A percentile compares a stretch with the other conserved stretches of the same genome.
phyloP scores from a whole-genome alignment of 495 filamentous ascomycete species.

The Aspergillus homomorphus region DNA sequence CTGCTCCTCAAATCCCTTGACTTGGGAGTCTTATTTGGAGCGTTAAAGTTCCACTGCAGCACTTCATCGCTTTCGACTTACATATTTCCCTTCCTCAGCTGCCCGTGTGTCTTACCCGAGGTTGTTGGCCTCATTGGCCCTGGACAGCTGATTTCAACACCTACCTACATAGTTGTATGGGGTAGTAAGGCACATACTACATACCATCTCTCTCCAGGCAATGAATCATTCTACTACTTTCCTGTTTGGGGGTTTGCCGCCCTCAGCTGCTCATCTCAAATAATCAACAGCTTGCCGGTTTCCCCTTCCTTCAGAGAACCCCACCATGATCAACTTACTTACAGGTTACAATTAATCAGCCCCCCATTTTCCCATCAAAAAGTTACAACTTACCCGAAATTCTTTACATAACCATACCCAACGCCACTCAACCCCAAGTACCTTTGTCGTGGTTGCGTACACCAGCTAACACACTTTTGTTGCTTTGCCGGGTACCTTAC shows the following conservation, averaged over 20 bases:
- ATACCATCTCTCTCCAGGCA: neutral
- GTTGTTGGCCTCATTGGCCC: neutral
- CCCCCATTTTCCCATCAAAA: slow-evolving; percentile 4
- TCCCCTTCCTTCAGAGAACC: slow-evolving; percentile 2
- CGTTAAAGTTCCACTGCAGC: no score
- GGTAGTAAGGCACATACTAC: neutral
- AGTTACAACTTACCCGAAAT: neutral
- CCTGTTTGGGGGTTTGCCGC: slow-evolving; percentile 1
- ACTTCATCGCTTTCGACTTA: neutral
- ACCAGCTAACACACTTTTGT: no score
- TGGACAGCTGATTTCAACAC: no score
- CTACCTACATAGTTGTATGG: neutral
- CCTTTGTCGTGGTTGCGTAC: no score
- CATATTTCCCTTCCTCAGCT: neutral
- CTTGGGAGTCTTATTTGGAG: no score
- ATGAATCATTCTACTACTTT: neutral
- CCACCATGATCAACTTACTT: slow-evolving; percentile 8
- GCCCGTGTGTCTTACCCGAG: no score
- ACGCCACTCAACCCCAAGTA: neutral
- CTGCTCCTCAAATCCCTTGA: no score
- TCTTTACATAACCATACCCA: neutral
- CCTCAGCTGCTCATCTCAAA: slow-evolving; percentile 3
- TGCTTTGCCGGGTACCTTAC: neutral
- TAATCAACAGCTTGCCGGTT: slow-evolving; percentile 3
- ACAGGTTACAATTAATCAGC: slow-evolving; percentile 2